phyloP scores from a whole-genome alignment of 768 basidiomycete genomes.

The Candolleomyces efflorescens region DNA sequence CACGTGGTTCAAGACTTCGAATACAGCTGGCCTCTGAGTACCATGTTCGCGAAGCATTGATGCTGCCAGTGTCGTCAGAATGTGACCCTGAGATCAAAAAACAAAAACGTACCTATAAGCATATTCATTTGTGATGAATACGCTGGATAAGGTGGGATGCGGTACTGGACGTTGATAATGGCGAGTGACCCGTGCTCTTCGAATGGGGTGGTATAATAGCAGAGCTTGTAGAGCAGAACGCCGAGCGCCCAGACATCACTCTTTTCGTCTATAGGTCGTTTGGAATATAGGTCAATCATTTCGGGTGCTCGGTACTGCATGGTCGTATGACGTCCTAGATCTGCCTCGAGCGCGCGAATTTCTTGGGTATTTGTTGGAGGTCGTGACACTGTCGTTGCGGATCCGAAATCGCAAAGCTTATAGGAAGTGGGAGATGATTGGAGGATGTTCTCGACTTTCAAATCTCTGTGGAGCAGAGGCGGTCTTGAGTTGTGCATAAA shows the following conservation, averaged over 20 bases:
- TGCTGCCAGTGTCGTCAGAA: constrained; percentile 37
- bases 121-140: constrained; percentile 82
- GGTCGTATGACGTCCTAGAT: constrained; percentile 93
- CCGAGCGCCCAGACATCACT: constrained; percentile 98
- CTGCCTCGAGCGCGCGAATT: constrained; percentile 81
- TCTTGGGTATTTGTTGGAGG: constrained; percentile 80
- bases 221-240: constrained; percentile 94
- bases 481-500: constrained; percentile 94
- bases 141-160: constrained; percentile 81
- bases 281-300: constrained; percentile 89
- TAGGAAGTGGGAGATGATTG: constrained; percentile 79
- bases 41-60: constrained; percentile 95
- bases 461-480: constrained; percentile 90
- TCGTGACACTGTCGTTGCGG: constrained; percentile 72
- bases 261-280: constrained; percentile 86
- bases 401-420: constrained; percentile 98
- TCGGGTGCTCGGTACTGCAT: constrained; percentile 98
- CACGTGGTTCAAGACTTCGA: constrained; percentile 78
- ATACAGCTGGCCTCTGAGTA: constrained; percentile 78
- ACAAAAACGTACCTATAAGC: constrained; percentile 61
- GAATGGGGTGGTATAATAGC: constrained; percentile 99
- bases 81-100: background rate
- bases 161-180: constrained; percentile 95
- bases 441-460: constrained; percentile 98
- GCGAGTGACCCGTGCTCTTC: constrained; percentile 97